Conservation (phyloP, 2,329 filamentous ascomycete genomes). For the Aspergillus proliferans region DNA sequence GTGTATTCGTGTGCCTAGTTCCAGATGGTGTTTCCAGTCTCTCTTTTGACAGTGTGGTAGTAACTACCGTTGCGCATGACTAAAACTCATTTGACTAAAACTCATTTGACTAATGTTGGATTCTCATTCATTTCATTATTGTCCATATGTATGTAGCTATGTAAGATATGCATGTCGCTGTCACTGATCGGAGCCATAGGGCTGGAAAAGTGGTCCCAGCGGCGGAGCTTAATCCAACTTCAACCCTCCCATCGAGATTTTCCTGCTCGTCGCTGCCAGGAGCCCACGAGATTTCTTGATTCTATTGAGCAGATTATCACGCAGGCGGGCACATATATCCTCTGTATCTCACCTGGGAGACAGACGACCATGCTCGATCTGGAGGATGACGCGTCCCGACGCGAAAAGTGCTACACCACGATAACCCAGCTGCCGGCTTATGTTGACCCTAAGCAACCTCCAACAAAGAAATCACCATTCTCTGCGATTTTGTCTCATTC, state of each 20-base stretch:
- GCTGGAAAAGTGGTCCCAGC: constrained; percentile 1
- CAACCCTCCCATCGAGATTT: neutral
- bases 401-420: constrained; percentile 66
- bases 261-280: neutral
- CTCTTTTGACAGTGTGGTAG: too few relatives aligned
- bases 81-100: too few relatives aligned
- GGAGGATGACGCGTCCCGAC: constrained; percentile 29
- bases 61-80: too few relatives aligned
- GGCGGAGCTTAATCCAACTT: constrained; percentile 8
- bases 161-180: constrained; percentile 8
- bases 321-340: too few relatives aligned
- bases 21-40: too few relatives aligned
- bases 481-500: constrained; percentile 57
- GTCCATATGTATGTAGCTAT: neutral
- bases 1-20: too few relatives aligned
- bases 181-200: constrained; percentile 10
- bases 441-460: constrained; percentile 63
- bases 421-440: constrained; percentile 61
- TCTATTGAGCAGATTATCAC: too few relatives aligned
- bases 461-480: constrained; percentile 72
- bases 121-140: neutral
- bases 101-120: too few relatives aligned
- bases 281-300: neutral
- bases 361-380: constrained; percentile 39
- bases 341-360: neutral